phyloP scores from a whole-genome alignment of 306 rosid species.

The Quercus bicolor region DNA sequence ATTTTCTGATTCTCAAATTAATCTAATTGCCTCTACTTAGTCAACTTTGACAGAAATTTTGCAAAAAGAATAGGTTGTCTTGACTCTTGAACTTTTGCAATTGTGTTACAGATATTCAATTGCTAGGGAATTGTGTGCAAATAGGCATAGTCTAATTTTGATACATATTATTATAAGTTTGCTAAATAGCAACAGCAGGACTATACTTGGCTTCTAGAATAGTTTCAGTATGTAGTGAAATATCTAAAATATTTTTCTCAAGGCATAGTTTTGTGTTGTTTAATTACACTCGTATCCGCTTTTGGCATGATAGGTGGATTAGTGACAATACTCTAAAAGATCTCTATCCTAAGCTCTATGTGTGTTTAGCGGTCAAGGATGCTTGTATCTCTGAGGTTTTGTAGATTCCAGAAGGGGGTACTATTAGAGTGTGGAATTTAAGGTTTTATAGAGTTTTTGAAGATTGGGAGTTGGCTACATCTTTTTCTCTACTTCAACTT shows the following conservation, averaged over 20 bases:
- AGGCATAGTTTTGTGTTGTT: not conserved
- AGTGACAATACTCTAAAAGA: no score
- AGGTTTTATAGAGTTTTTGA: no score
- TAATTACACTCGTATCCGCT: not conserved
- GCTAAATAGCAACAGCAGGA: not conserved
- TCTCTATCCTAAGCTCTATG: no score
- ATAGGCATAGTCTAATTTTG: not conserved
- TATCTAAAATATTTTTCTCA: not conserved
- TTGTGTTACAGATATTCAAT: not conserved
- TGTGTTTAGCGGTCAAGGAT: no score
- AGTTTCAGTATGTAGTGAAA: not conserved
- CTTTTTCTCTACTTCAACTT: no score
- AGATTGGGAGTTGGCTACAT: no score
- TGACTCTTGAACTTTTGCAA: not conserved
- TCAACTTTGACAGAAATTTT: not conserved
- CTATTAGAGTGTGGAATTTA: no score
- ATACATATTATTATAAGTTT: not conserved
- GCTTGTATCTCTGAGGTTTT: no score
- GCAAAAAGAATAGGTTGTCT: not conserved
- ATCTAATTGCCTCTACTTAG: not conserved
- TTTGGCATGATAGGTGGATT: no score
- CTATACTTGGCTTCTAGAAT: not conserved
- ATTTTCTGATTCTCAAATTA: not conserved
- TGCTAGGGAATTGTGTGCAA: not conserved
- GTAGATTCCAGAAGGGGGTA: no score